These are phyloP conservation scores for barley (Hordeum vulgare) DNA, from an alignment of 176 grass and related monocot genomes.

Conservation along the genomic window DNA sequence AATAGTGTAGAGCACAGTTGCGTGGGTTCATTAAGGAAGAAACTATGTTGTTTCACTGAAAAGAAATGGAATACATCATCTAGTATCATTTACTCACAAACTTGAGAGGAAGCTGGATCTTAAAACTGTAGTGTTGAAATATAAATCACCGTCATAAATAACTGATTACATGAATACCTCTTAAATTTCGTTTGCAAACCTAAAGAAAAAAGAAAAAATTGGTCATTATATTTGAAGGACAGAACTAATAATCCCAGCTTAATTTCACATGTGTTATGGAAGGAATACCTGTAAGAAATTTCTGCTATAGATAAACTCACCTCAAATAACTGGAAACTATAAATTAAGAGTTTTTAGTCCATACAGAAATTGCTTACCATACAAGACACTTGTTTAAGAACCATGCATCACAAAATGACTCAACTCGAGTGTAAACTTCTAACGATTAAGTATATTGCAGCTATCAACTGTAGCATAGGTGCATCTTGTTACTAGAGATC, in stretches of 20 bases:
- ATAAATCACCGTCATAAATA: neutral
- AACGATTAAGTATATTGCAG: neutral
- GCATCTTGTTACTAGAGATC: no score
- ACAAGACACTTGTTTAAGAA: neutral
- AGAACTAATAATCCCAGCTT: neutral
- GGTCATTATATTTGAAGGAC: neutral
- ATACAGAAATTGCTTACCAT: neutral
- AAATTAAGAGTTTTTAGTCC: neutral
- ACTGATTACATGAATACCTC: neutral
- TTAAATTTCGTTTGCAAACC: neutral
- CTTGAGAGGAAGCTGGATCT: neutral
- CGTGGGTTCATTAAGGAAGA: neutral
- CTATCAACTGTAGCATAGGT: neutral
- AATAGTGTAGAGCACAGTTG: neutral
- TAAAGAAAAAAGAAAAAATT: neutral
- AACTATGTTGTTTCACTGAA: neutral
- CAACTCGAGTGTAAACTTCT: neutral
- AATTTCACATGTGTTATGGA: constrained; percentile 2
- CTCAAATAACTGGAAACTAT: neutral
- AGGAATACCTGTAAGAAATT: neutral
- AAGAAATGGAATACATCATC: neutral
- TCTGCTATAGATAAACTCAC: neutral
- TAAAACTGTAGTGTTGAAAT: neutral
- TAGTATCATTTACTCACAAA: neutral
- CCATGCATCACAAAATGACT: neutral